phyloP scores from a whole-genome alignment of 495 filamentous ascomycete genomes.

The Hyaloscypha finlandica region DNA sequence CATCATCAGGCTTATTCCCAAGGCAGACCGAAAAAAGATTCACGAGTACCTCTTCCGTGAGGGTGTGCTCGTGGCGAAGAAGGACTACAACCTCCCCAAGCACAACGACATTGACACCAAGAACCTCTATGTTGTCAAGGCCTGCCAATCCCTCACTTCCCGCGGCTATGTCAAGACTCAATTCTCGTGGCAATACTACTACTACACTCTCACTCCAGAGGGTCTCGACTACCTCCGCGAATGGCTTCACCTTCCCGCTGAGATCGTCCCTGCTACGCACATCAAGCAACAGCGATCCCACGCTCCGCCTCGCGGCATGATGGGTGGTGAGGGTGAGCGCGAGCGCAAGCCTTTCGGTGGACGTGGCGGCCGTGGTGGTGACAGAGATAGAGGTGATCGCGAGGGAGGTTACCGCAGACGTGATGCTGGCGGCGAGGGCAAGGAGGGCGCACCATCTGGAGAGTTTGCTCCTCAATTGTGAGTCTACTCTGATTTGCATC shows the following conservation, averaged over 20 bases:
- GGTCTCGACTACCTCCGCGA: slow-evolving; percentile 99
- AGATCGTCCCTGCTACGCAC: slow-evolving; percentile 99
- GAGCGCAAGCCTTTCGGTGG: slow-evolving; percentile 70
- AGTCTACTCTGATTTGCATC: slow-evolving; percentile 35
- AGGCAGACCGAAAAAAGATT: slow-evolving; percentile 99
- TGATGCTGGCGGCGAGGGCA: slow-evolving; percentile 82
- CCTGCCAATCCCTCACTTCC: slow-evolving; percentile 94
- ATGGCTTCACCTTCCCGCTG: slow-evolving; percentile 99
- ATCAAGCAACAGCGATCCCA: slow-evolving; percentile 99
- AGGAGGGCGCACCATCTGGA: slow-evolving; percentile 94
- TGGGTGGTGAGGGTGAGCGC: slow-evolving; percentile 75
- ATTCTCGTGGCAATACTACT: slow-evolving; percentile 99
- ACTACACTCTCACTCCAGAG: slow-evolving; percentile 99
- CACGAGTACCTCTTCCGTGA: slow-evolving; percentile 99
- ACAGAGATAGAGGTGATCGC: slow-evolving; percentile 75
- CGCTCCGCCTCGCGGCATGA: slow-evolving; percentile 96
- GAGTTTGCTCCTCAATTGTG: slow-evolving; percentile 94
- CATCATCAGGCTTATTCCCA: slow-evolving; percentile 85
- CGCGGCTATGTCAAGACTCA: slow-evolving; percentile 98
- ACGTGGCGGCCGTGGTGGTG: slow-evolving; percentile 61
- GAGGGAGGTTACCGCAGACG: slow-evolving; percentile 86
- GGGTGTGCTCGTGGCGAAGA: slow-evolving; percentile 98
- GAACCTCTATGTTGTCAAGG: slow-evolving; percentile 99
- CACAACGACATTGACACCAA: slow-evolving; percentile 95
- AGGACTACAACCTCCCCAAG: slow-evolving; percentile 94